phyloP scores from a whole-genome alignment of 2,329 filamentous ascomycete species.

The Sarocladiaceae sp. region DNA sequence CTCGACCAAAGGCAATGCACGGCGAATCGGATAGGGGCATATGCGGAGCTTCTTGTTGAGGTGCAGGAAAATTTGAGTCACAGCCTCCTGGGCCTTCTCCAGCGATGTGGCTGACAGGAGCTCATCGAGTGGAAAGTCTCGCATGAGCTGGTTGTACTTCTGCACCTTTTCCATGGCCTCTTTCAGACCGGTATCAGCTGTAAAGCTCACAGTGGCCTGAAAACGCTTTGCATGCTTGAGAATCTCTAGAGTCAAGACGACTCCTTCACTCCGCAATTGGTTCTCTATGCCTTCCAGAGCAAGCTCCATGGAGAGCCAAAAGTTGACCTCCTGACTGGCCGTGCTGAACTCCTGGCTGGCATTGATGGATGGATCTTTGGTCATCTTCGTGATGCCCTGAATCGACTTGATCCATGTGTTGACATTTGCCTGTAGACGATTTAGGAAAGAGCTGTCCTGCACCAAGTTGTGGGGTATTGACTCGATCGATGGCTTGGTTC shows the following conservation, averaged over 20 bases:
- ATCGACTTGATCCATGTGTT: slow-evolving; percentile 99
- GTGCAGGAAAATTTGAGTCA: slow-evolving; percentile 86
- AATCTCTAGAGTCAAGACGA: slow-evolving; percentile 87
- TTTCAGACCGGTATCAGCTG: slow-evolving; percentile 90
- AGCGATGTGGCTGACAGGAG: slow-evolving; percentile 87
- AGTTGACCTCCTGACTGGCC: slow-evolving; percentile 96
- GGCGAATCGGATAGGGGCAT: slow-evolving; percentile 88
- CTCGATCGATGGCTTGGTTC: slow-evolving; percentile 69
- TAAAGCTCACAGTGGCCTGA: slow-evolving; percentile 95
- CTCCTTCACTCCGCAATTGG: slow-evolving; percentile 84
- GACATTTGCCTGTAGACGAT: slow-evolving; percentile 87
- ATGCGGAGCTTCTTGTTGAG: slow-evolving; percentile 98
- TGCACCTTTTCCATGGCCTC: slow-evolving; percentile 95
- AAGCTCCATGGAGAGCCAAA: slow-evolving; percentile 97
- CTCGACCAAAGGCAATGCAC: slow-evolving; percentile 91
- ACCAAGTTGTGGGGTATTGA: slow-evolving; percentile 72
- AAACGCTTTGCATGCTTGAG: slow-evolving; percentile 97
- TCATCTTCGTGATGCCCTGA: slow-evolving; percentile 91
- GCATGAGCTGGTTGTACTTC: slow-evolving; percentile 98
- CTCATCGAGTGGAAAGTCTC: slow-evolving; percentile 95
- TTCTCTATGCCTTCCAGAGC: slow-evolving; percentile 87
- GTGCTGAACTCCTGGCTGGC: slow-evolving; percentile 55
- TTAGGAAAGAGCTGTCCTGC: slow-evolving; percentile 86
- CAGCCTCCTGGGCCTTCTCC: slow-evolving; percentile 81
- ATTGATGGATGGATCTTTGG: slow-evolving; percentile 70